A percentile compares a stretch with the other conserved stretches of the same genome.
Conservation (phyloP, 2,329 filamentous ascomycete species). For the Paracorniculantispora psalliotae region DNA sequence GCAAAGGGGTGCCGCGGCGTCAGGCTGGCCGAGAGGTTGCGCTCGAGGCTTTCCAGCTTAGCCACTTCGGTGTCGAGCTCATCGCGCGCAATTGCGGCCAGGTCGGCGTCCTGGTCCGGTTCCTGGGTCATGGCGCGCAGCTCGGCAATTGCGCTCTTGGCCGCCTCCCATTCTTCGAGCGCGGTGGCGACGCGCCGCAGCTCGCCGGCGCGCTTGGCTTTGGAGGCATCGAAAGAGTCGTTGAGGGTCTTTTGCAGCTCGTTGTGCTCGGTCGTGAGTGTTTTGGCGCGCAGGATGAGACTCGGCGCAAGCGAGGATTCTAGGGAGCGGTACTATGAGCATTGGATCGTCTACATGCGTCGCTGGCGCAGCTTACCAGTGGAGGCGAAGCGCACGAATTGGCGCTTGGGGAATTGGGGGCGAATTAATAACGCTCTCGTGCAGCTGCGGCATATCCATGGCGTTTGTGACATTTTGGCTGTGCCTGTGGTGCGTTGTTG, state of each 20-base stretch:
- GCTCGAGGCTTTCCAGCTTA: constrained; percentile 58
- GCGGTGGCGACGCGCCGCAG: constrained; percentile 53
- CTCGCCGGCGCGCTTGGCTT: constrained; percentile 57
- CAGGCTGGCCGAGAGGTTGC: constrained; percentile 67
- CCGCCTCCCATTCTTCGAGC: constrained; percentile 53
- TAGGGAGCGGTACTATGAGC: constrained; percentile 9
- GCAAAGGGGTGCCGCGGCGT: constrained; percentile 89
- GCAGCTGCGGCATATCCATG: constrained; percentile 35
- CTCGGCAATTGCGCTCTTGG: constrained; percentile 49
- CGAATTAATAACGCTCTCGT: constrained; percentile 24
- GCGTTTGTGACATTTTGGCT: constrained; percentile 23
- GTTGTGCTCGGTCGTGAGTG: constrained; percentile 53
- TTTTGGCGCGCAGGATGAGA: constrained; percentile 56
- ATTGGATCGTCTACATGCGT: background rate
- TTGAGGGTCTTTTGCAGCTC: constrained; percentile 47
- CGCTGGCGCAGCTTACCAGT: constrained; percentile 23
- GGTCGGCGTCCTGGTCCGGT: constrained; percentile 56
- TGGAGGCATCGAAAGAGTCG: constrained; percentile 50
- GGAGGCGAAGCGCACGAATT: constrained; percentile 28
- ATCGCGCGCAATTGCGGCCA: constrained; percentile 72
- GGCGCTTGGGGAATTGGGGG: constrained; percentile 17
- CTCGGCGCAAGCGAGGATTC: constrained; percentile 41
- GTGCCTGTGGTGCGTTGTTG: constrained; percentile 21
- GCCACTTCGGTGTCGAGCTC: constrained; percentile 66
- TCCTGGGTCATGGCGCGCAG: constrained; percentile 44